Conservation (phyloP, 345 rosid species). For the Populus ilicifolia region DNA sequence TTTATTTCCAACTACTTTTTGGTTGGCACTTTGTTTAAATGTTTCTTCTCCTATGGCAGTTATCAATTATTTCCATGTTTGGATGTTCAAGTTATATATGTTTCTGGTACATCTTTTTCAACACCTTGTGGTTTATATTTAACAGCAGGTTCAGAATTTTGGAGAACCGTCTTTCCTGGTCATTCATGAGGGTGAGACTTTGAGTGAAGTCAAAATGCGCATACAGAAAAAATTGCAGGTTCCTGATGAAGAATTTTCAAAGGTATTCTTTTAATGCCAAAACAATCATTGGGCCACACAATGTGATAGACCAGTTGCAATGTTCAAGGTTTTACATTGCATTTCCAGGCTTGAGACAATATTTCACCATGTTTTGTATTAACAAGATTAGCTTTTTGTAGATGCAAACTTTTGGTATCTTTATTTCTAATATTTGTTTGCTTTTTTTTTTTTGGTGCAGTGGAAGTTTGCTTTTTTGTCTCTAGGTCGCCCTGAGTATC, state of each 20-base stretch:
- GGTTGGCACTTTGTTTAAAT: neutral
- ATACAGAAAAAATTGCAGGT: slow-evolving; percentile 36
- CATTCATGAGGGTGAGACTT: slow-evolving; percentile 82
- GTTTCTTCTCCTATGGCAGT: neutral
- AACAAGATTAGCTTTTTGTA: neutral
- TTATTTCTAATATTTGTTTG: neutral
- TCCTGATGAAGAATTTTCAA: slow-evolving; percentile 34
- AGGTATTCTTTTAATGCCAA: slow-evolving; percentile 15
- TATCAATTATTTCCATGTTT: neutral
- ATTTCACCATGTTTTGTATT: neutral
- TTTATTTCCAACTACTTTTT: neutral
- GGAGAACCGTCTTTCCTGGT: slow-evolving; percentile 97
- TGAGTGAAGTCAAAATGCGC: slow-evolving; percentile 68
- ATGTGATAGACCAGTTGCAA: neutral
- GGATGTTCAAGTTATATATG: neutral
- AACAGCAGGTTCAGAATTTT: slow-evolving; percentile 85
- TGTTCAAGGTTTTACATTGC: neutral
- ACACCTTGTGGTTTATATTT: neutral
- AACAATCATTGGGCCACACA: neutral
- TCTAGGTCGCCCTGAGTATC: slow-evolving; percentile 65
- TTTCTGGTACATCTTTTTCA: neutral
- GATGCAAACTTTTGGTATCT: neutral
- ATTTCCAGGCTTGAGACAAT: neutral
- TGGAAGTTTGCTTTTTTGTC: slow-evolving; percentile 47
- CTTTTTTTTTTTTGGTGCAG: slow-evolving; percentile 6